These are phyloP conservation scores for Leptodermis oblonga DNA, from an alignment of 257 asterid species.

Conservation along the genomic window DNA sequence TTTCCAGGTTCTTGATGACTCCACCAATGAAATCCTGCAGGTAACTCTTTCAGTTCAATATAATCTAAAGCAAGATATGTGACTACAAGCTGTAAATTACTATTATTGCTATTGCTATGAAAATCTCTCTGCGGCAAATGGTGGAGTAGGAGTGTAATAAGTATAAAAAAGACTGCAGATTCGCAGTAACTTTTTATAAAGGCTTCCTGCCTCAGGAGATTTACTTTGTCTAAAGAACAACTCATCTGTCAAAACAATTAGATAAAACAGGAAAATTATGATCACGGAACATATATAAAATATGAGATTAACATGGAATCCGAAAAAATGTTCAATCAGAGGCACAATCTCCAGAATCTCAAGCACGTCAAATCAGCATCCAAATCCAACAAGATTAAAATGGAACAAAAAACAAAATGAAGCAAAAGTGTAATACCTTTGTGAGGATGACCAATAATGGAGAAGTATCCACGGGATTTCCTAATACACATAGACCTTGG, in stretches of 20 bases:
- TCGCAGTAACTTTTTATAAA: conserved; percentile 64
- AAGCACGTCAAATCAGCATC: neutral
- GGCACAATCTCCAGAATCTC: neutral
- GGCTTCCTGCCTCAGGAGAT: conserved; percentile 83
- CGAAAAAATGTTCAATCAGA: neutral
- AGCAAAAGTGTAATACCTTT: neutral
- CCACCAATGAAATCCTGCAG: conserved; percentile 70
- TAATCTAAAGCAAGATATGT: conserved; percentile 3
- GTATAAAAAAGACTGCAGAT: too few relatives aligned
- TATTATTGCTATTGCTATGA: conserved; percentile 11
- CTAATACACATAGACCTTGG: too few relatives aligned
- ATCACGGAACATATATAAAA: neutral
- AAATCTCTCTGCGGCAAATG: conserved; percentile 40
- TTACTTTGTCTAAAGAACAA: conserved; percentile 40
- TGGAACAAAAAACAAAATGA: neutral
- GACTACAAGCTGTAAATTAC: conserved; percentile 5
- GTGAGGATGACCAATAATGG: neutral
- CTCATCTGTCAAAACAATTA: neutral
- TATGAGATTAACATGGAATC: too few relatives aligned
- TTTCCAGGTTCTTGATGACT: conserved; percentile 86
- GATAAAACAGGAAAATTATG: neutral
- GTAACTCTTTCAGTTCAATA: conserved; percentile 34
- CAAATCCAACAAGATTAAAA: neutral
- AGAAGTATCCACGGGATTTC: too few relatives aligned
- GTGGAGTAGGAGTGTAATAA: conserved; percentile 70